phyloP scores from a whole-genome alignment of 2,329 filamentous ascomycete species.

The Penicillium sclerotigenum region DNA sequence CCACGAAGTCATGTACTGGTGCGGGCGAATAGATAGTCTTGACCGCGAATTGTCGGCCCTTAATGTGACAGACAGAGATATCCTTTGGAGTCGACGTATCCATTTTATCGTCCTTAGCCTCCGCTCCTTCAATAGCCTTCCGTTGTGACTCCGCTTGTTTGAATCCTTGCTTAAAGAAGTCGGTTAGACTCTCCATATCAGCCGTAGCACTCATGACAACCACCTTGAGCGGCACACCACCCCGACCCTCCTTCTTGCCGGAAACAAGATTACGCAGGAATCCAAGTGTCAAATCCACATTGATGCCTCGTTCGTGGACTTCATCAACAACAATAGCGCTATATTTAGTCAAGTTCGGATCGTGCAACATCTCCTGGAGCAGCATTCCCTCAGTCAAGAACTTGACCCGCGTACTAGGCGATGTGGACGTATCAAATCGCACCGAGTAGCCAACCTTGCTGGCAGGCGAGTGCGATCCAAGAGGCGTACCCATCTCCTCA shows the following conservation, averaged over 20 bases:
- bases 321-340: constrained; percentile 92
- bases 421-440: constrained; percentile 83
- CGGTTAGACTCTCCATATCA: constrained; percentile 72
- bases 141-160: constrained; percentile 7
- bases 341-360: constrained; percentile 78
- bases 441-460: constrained; percentile 86
- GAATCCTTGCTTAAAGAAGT: constrained; percentile 62
- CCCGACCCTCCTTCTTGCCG: constrained; percentile 57
- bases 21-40: constrained; percentile 69
- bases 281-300: constrained; percentile 85
- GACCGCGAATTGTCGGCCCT: constrained; percentile 85
- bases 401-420: constrained; percentile 81
- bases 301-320: constrained; percentile 92
- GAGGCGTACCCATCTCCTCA: constrained; percentile 68
- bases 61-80: constrained; percentile 64
- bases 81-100: constrained; percentile 46
- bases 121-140: constrained; percentile 7
- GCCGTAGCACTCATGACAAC: constrained; percentile 97
- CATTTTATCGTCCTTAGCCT: constrained; percentile 10
- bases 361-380: constrained; percentile 84
- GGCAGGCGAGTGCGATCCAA: constrained; percentile 57
- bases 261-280: constrained; percentile 77
- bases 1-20: constrained; percentile 76
- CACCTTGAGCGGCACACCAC: constrained; percentile 76
- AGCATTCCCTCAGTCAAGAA: constrained; percentile 96